phyloP scores from a whole-genome alignment of 2,329 filamentous ascomycete species.

The Thielaviopsis punctulata region DNA sequence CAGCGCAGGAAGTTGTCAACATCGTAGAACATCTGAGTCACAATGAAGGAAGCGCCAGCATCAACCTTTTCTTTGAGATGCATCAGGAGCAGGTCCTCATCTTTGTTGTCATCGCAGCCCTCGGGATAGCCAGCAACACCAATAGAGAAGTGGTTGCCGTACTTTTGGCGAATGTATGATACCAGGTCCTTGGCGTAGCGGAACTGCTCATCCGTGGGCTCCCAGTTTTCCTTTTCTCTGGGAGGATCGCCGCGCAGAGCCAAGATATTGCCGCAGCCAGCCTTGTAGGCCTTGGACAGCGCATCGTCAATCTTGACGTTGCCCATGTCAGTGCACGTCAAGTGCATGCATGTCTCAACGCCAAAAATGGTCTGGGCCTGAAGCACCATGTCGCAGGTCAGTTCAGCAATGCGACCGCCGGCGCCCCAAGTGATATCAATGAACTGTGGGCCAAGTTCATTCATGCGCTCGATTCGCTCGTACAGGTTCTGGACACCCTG shows the following conservation, averaged over 20 bases:
- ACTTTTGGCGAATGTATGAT: slow-evolving; percentile 60
- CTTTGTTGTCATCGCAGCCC: slow-evolving; percentile 81
- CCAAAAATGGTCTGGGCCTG: slow-evolving; percentile 91
- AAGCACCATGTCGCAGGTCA: slow-evolving; percentile 95
- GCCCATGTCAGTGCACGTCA: slow-evolving; percentile 98
- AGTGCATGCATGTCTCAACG: slow-evolving; percentile 95
- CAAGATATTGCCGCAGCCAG: slow-evolving; percentile 93
- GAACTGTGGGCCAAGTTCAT: slow-evolving; percentile 81
- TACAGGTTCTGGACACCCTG: slow-evolving; percentile 98
- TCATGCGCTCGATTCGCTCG: slow-evolving; percentile 99
- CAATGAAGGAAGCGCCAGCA: slow-evolving; percentile 79
- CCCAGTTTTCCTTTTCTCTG: slow-evolving; percentile 86
- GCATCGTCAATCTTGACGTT: slow-evolving; percentile 80
- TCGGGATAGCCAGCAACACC: slow-evolving; percentile 95
- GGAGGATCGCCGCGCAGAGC: slow-evolving; percentile 87
- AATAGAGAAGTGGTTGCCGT: slow-evolving; percentile 71
- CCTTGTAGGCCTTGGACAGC: slow-evolving; percentile 73
- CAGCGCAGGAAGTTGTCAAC: slow-evolving; percentile 86
- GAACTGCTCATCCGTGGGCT: slow-evolving; percentile 71
- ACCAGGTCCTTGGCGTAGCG: slow-evolving; percentile 85
- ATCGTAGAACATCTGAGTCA: slow-evolving; percentile 99
- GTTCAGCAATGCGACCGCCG: slow-evolving; percentile 72
- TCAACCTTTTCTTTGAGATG: slow-evolving; percentile 97
- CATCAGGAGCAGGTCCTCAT: slow-evolving; percentile 69
- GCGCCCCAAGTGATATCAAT: slow-evolving; percentile 98